Evolutionary conservation across 202 grass and related monocot genomes (phyloP), one percentile per base, ranked within the genome.

Genomic region (Panicum hallii): DNA sequence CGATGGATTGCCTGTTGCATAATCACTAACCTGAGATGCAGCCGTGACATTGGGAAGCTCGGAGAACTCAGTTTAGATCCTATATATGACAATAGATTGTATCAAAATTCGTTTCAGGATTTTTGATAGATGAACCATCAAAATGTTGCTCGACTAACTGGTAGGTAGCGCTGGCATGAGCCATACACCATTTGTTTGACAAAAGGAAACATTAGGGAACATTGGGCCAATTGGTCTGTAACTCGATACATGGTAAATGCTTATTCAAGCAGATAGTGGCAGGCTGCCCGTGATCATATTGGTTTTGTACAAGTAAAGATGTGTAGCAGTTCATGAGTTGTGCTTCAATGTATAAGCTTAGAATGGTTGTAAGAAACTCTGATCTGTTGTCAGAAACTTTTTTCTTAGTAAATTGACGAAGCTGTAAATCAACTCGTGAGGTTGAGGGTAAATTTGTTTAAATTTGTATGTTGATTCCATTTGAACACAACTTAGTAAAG

Each of bases 121-220:
- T 80, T 69, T 43, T 56, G 55, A 83, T 11, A 60, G 23, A 64
- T 60, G 38, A 63, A 75, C 45, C 38, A 55, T 36, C 9, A 22
- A 26, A 32, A 32, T 77, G 49, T 70, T 80, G 22, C 12, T 76
- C 28, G 17, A 75, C 45, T 69, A 79, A 60, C 36, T 69, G 36
- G 10, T 87, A 75, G 49, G 20, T 83, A 75, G 63, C 66, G 40
- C 41, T 60, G 34, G 49, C 19, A 14, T 72, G 82, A 72, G 65
- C 77, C 19, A 52, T 68, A 64, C 45, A 63, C 55, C 70, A 70
- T 61, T 26, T 66, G 38, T 43, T 45, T 62, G 15, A 62, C 38
- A 16, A 80, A 49, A 48, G 5, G 23, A 68, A 67, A 1, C n/a
- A 75, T 22, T 74, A 74, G 60, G 60, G 6, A 44, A 19, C 5